Evolutionary conservation across 148 eudicot species (phyloP), one percentile per base, ranked within the genome.

Genomic region (Gaultheria prostrata): DNA sequence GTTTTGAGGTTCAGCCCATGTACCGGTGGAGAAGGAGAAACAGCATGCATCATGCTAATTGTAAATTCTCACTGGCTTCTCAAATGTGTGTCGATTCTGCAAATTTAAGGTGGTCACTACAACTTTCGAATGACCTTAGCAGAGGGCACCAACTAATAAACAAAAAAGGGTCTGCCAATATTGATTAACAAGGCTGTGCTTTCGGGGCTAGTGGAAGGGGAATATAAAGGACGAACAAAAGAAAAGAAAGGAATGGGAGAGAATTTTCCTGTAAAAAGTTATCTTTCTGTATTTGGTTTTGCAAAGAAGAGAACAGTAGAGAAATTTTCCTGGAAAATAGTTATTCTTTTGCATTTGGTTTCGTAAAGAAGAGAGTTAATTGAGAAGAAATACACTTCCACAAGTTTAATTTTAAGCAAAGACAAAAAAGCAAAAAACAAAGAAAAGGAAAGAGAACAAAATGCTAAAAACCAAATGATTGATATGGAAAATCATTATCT

Each of bases 51-150:
- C 82, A 32, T 72, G 46, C 86, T 88, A 96, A 80, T 96, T 96
- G 90, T 96, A 96, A 79, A 96, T 96, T 91, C 89, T 94, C 56
- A 96, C 98, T 1, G 98, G 93, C 92, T 92, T 96, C 93, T 96
- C 98, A 87, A 78, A 93, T 51, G 94, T 81, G 82, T 93, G 98
- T 24, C 98, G 98, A 57, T 92, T 96, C 98, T 96, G 98, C 92
- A 88, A 39, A 76, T 46, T 46, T 70, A 53, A 49, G 54, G 33
- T 20, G 67, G 59, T 67, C 59, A 67, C 81, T 28, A 57, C 63
- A 78, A 49, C 39, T 48, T 50, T 46, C 3, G 11, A 33, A 28
- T n/a, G 17, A 8, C 61, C 51, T 46, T 8, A 13, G 20, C 21
- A 43, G n/a, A 71, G 49, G 77, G 77, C 48, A 71, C 76, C 9